A percentile compares a stretch with the other conserved stretches of the same genome.
Conservation (phyloP, 2,329 filamentous ascomycete species). For the Stemphylium lycopersici region DNA sequence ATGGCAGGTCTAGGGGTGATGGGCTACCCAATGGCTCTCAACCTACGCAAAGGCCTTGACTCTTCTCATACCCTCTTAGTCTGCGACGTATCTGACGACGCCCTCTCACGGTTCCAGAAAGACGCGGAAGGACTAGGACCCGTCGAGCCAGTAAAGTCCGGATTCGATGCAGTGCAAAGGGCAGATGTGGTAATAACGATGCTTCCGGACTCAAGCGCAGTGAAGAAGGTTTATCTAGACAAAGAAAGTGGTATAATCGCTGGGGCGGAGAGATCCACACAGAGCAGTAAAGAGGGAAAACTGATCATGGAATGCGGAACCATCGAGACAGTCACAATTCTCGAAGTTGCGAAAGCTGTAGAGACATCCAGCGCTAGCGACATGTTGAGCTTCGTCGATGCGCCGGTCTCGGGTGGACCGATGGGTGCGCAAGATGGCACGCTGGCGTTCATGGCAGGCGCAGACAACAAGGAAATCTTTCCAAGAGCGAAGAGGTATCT, state of each 20-base stretch:
- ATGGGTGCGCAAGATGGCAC: constrained; percentile 85
- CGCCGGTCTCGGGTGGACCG: constrained; percentile 93
- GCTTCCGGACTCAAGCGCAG: constrained; percentile 48
- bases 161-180: constrained; percentile 47
- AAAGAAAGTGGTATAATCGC: constrained; percentile 49
- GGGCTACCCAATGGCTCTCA: constrained; percentile 53
- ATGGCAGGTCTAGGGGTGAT: constrained; percentile 48
- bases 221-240: constrained; percentile 52
- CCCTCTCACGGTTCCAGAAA: constrained; percentile 46
- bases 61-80: constrained; percentile 42
- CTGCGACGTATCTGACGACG: constrained; percentile 49
- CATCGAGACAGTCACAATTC: constrained; percentile 88
- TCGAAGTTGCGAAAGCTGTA: constrained; percentile 74
- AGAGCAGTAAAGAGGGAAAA: constrained; percentile 57
- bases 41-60: constrained; percentile 47
- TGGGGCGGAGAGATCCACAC: constrained; percentile 44
- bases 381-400: constrained; percentile 81
- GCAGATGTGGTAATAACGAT: constrained; percentile 52
- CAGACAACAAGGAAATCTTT: constrained; percentile 54
- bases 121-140: constrained; percentile 46
- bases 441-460: constrained; percentile 92
- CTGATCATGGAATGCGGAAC: constrained; percentile 96
- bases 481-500: constrained; percentile 69
- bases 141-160: constrained; percentile 46
- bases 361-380: constrained; percentile 52